These are phyloP conservation scores for Cornus controversa DNA, from an alignment of 148 eudicot species.

Conservation along the genomic window DNA sequence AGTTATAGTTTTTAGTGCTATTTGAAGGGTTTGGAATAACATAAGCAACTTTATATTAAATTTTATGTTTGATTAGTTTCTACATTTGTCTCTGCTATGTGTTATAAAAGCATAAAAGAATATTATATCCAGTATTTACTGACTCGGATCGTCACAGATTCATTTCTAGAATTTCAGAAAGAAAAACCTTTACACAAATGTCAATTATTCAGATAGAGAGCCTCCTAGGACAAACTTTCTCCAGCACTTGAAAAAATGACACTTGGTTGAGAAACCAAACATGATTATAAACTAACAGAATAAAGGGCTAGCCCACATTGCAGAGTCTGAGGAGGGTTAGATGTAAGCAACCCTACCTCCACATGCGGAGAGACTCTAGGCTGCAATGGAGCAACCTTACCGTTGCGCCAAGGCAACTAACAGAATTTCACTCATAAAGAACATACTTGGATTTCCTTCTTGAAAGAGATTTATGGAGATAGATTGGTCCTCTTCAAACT, in stretches of 20 bases:
- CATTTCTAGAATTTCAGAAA: not conserved
- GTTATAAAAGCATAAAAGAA: not conserved
- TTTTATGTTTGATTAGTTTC: not conserved
- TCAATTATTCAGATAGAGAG: not conserved
- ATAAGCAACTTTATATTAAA: not conserved
- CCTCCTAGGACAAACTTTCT: not conserved
- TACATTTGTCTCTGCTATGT: not conserved
- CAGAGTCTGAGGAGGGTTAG: too few species aligned
- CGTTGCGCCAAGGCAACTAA: too few species aligned
- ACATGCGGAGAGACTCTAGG: too few species aligned
- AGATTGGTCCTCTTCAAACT: constrained; percentile 26
- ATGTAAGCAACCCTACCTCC: too few species aligned
- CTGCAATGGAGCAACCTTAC: too few species aligned
- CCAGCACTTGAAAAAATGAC: not conserved
- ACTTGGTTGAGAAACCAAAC: not conserved
- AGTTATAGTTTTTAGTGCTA: not conserved
- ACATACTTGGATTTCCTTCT: not conserved
- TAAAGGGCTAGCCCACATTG: too few species aligned
- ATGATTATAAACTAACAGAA: too few species aligned
- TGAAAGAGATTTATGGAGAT: not conserved
- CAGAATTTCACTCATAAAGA: not conserved
- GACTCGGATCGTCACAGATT: not conserved
- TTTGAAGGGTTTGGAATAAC: not conserved
- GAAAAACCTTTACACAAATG: not conserved
- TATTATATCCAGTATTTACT: not conserved